phyloP scores from a whole-genome alignment of 495 filamentous ascomycete genomes.

The Thozetella sp. region DNA sequence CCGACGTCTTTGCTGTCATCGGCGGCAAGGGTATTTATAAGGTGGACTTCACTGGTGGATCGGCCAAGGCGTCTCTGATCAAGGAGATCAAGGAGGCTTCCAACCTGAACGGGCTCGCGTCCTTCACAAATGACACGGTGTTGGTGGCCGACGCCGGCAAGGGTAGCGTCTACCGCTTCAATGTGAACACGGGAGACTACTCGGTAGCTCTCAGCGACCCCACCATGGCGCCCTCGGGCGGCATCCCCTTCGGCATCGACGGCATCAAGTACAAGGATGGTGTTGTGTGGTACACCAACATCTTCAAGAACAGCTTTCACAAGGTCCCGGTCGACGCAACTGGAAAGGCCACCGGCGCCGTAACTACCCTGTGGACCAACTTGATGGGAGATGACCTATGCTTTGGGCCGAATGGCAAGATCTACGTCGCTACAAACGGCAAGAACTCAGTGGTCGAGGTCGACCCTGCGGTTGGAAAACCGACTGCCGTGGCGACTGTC shows the following conservation, averaged over 20 bases:
- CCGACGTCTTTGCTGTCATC: conserved; percentile 43
- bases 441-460: conserved; percentile 38
- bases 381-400: conserved; percentile 42
- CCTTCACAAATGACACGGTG: conserved; percentile 35
- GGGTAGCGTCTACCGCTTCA: conserved; percentile 39
- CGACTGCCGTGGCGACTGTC: conserved; percentile 26
- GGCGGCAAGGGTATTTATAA: conserved; percentile 39
- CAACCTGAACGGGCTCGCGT: conserved; percentile 40
- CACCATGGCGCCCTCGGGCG: conserved; percentile 36
- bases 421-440: conserved; percentile 39
- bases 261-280: conserved; percentile 33
- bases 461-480: conserved; percentile 29
- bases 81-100: conserved; percentile 36
- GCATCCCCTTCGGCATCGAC: conserved; percentile 36
- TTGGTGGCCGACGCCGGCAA: conserved; percentile 39
- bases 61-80: conserved; percentile 31
- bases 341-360: conserved; percentile 30
- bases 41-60: conserved; percentile 30
- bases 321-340: conserved; percentile 37
- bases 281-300: conserved; percentile 43
- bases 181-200: conserved; percentile 35
- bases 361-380: conserved; percentile 38
- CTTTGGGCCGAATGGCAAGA: conserved; percentile 37
- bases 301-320: conserved; percentile 44
- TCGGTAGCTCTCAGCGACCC: conserved; percentile 31